Evolutionary conservation across 83 land plant genomes (phyloP).

Genomic region (Picea abies): DNA sequence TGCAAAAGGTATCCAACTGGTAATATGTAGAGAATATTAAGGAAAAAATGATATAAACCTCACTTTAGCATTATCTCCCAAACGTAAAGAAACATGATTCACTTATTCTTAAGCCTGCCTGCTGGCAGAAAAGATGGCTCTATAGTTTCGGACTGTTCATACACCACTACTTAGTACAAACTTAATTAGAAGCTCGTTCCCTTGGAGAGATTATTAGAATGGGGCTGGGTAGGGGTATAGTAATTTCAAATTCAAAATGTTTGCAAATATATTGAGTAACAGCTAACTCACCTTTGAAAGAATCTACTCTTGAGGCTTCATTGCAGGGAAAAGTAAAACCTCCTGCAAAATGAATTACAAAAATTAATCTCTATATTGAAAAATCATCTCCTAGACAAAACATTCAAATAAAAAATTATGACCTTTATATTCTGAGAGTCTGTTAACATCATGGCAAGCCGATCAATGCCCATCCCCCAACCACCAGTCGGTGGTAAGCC

Average conservation of each 20-base stretch:
- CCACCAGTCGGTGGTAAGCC: constrained; percentile 97
- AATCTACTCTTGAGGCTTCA: constrained; percentile 75
- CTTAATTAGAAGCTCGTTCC: too few species aligned
- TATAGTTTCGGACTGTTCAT: too few species aligned
- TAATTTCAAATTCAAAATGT: neutral
- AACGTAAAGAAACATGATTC: too few species aligned
- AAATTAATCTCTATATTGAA: neutral
- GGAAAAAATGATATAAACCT: too few species aligned
- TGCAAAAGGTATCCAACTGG: too few species aligned
- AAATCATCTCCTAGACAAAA: neutral
- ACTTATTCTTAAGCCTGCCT: too few species aligned
- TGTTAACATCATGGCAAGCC: constrained; percentile 86
- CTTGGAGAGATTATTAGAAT: too few species aligned
- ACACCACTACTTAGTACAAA: too few species aligned
- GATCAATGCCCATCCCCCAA: constrained; percentile 97
- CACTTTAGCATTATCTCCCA: too few species aligned
- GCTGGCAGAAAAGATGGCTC: too few species aligned
- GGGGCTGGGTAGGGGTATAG: too few species aligned
- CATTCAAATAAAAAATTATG: constrained; percentile 6
- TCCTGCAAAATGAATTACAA: constrained; percentile 43
- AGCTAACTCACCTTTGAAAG: constrained; percentile 37
- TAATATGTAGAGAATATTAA: too few species aligned
- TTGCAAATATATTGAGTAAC: neutral
- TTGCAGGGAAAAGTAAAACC: constrained; percentile 77
- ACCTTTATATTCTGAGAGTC: constrained; percentile 99